Conservation (phyloP, 2,329 filamentous ascomycete genomes). For the Xylariaceae sp. region DNA sequence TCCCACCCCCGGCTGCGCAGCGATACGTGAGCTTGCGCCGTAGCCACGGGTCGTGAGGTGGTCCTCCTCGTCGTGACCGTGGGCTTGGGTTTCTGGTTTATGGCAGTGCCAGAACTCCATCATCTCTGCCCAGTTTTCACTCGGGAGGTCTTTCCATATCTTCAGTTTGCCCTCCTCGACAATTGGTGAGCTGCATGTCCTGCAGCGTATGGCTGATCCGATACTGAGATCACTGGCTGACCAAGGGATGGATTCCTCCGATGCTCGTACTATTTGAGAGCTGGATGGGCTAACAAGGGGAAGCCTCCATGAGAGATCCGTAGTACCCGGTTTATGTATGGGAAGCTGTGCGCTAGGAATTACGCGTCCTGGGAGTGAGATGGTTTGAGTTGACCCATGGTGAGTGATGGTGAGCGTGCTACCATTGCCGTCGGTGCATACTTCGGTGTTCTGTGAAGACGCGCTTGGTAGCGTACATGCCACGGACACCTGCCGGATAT, state of each 20-base stretch:
- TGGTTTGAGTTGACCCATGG: slow-evolving; percentile 35
- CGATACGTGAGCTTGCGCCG: slow-evolving; percentile 73
- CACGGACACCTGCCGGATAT: slow-evolving; percentile 63
- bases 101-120: slow-evolving; percentile 99
- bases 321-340: slow-evolving; percentile 32
- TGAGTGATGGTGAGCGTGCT: slow-evolving; percentile 48
- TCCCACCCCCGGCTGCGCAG: slow-evolving; percentile 63
- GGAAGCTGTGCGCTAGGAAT: slow-evolving; percentile 36
- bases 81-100: slow-evolving; percentile 68
- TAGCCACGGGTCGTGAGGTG: slow-evolving; percentile 68
- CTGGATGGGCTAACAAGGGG: slow-evolving; percentile 33
- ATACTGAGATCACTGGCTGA: slow-evolving; percentile 47
- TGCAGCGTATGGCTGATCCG: slow-evolving; percentile 41
- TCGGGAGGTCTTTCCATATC: slow-evolving; percentile 88
- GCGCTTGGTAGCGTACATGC: slow-evolving; percentile 49
- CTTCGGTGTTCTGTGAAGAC: slow-evolving; percentile 41
- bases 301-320: slow-evolving; percentile 53
- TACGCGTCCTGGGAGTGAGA: slow-evolving; percentile 43
- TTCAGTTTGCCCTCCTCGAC: slow-evolving; percentile 40
- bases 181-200: slow-evolving; percentile 38
- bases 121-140: slow-evolving; percentile 98
- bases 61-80: slow-evolving; percentile 36
- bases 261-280: slow-evolving; percentile 11
- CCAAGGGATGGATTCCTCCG: slow-evolving; percentile 51
- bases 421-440: slow-evolving; percentile 45